A percentile compares a stretch with the other conserved stretches of the same genome.
phyloP scores from a whole-genome alignment of 805 yeast species.

The Lachancea sp. region DNA sequence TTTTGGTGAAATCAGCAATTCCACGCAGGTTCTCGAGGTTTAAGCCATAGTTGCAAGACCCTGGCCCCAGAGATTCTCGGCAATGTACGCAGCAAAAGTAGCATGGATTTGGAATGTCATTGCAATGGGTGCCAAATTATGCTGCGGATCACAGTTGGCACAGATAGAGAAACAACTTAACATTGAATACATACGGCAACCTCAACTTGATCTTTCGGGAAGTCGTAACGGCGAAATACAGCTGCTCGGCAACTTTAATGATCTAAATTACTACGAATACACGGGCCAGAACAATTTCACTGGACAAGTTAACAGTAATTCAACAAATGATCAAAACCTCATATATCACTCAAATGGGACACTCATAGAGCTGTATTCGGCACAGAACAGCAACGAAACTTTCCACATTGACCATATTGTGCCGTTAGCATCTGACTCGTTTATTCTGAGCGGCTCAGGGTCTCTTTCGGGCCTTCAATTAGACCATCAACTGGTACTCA shows the following conservation, averaged over 20 bases:
- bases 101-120: not conserved
- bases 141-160: constrained; percentile 18
- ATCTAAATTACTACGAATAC: constrained; percentile 22
- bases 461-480: constrained; percentile 21
- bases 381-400: constrained; percentile 11
- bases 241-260: constrained; percentile 21
- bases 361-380: constrained; percentile 17
- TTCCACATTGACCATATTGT: constrained; percentile 19
- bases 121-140: not conserved
- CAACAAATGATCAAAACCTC: constrained; percentile 11
- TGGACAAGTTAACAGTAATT: constrained; percentile 5
- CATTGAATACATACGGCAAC: constrained; percentile 11
- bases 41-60: too few species aligned
- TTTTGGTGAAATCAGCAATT: too few species aligned
- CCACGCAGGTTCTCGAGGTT: too few species aligned
- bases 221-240: constrained; percentile 15
- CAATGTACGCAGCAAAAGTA: not conserved
- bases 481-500: constrained; percentile 31
- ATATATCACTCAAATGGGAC: constrained; percentile 27
- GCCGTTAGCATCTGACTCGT: constrained; percentile 30
- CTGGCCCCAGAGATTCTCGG: not conserved
- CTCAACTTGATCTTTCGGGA: constrained; percentile 13
- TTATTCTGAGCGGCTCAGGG: constrained; percentile 34
- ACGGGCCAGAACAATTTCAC: constrained; percentile 33
- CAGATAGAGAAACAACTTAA: constrained; percentile 15